Evolutionary conservation across 345 rosid species (phyloP), one percentile per base, ranked within the genome.

Genomic region (Passiflora organensis): DNA sequence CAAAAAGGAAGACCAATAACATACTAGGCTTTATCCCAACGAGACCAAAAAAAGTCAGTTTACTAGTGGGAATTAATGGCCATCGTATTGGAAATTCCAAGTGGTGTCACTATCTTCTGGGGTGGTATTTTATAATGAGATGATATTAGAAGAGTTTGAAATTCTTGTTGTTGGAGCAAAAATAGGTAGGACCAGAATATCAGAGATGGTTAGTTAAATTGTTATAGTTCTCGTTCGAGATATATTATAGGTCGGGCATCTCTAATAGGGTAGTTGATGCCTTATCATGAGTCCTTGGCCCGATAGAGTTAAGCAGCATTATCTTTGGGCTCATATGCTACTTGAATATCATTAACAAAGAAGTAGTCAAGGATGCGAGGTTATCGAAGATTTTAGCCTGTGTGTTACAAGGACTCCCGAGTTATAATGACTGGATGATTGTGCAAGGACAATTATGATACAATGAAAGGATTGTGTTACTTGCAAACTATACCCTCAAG

Each of bases 71-170:
- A 52, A 15, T 17, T 32, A 11, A 15, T 51, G 8, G 55, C 17
- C 1, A 32, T 51, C 6, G 1, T 51, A 12, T 15, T 24, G 1
- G 55, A 41, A 3, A 5, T 32, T 6, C n/a, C 2, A 9, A 52
- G 2, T 52, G 56, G 43, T 9, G 13, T 6, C 43, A 51, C 15
- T 28, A 51, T 8, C 18, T 25, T 2, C 10, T 2, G 32, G 55
- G 38, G 19, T 25, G n/a, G n/a, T n/a, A n/a, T n/a, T 51, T 51
- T 16, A 11, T 28, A 10, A 51, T 51, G 6, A 25, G n/a, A 1
- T 32, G n/a, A 4, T 42, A 53, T n/a, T 43, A 53, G 10, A 2
- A 53, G 13, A 53, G 42, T n/a, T 12, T 53, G 10, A 53, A 53
- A 34, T 11, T 32, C 10, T n/a, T n/a, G n/a, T 16, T 53, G 6